Evolutionary conservation across 1,284 basidiomycete genomes (phyloP).

Genomic region (Ustilago xerochloae): DNA sequence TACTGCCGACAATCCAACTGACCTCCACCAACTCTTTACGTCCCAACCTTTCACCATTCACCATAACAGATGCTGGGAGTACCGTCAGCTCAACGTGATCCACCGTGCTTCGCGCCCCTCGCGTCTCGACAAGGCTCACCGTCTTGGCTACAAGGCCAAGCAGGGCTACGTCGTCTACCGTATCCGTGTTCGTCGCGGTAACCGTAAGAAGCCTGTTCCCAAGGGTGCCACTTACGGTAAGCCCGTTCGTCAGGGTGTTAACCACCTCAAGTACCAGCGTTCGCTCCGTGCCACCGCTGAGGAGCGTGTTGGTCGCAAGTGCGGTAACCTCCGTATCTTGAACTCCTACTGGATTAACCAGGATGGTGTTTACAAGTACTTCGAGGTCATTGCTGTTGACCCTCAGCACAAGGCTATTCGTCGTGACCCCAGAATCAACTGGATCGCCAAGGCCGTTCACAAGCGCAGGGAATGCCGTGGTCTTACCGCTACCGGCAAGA

Average conservation of each 20-base stretch:
- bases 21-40: background rate
- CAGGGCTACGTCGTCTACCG: slow-evolving; percentile 99
- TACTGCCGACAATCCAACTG: too few relatives aligned
- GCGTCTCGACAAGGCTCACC: slow-evolving; percentile 98
- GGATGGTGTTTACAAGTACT: slow-evolving; percentile 99
- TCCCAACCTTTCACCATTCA: background rate
- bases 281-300: slow-evolving; percentile 92
- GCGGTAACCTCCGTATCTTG: slow-evolving; percentile 89
- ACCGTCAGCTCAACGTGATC: slow-evolving; percentile 89
- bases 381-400: slow-evolving; percentile 98
- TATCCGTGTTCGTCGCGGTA: slow-evolving; percentile 95
- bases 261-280: slow-evolving; percentile 98
- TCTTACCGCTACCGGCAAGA: slow-evolving; percentile 94
- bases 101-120: slow-evolving; percentile 97
- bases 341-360: slow-evolving; percentile 99
- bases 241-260: slow-evolving; percentile 99
- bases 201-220: slow-evolving; percentile 98
- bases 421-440: slow-evolving; percentile 96
- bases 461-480: slow-evolving; percentile 98
- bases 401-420: slow-evolving; percentile 89
- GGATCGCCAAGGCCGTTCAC: slow-evolving; percentile 98
- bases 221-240: slow-evolving; percentile 99
- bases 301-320: slow-evolving; percentile 96
- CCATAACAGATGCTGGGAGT: slow-evolving; percentile 87
- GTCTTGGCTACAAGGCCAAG: slow-evolving; percentile 99